Base-by-base conservation (phyloP, 768 basidiomycete genomes). In the Naganishia onofrii region DNA sequence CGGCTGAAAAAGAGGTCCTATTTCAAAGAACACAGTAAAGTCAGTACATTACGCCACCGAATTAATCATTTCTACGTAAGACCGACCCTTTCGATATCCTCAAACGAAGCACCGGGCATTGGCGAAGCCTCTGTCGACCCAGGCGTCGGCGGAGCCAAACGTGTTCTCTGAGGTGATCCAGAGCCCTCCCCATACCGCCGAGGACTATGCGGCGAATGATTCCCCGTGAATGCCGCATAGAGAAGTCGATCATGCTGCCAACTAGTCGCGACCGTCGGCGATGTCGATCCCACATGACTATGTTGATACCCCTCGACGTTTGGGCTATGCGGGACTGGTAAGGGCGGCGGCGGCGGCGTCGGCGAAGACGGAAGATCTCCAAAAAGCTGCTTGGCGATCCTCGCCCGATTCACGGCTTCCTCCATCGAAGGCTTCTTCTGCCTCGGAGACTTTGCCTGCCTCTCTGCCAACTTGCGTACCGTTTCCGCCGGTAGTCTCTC, bases 361-460 rank as follows among this genome's bases (percentile, higher is more conserved):
- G 48, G 21, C n/a, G 48, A 51, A 7, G 48, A 21, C 46, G 21
- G 23, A 1, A n/a, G n/a, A n/a, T 44, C 60, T 3, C 60, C 60
- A 36, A 63, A 63, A 4, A 63, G 38, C 60, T 63, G 60, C 17
- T 63, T 63, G 7, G 60, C 60, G 9, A 63, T 63, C 51, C 71
- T 46, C 10, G 71, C 71, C 17, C 71, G 66, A 29, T 54, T 63
- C 10, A 72, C 67, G 8, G 71, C 71, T 46, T 72, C 71, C 54
- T 72, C 71, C 32, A 72, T 54, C 26, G 71, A 72, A 5, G 71
- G 36, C 17, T 67, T 68, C 67, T 67, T 72, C 26, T 67, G 57
- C 31, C 67, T 29, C 7, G 71, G 71, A 8, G 67, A 68, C 6
- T 28, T 44, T 3, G 29, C 12, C 23, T 56, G 36, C 28, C 71